Conservation (phyloP, 2,329 filamentous ascomycete genomes). For the Thielaviopsis ethacetica region DNA sequence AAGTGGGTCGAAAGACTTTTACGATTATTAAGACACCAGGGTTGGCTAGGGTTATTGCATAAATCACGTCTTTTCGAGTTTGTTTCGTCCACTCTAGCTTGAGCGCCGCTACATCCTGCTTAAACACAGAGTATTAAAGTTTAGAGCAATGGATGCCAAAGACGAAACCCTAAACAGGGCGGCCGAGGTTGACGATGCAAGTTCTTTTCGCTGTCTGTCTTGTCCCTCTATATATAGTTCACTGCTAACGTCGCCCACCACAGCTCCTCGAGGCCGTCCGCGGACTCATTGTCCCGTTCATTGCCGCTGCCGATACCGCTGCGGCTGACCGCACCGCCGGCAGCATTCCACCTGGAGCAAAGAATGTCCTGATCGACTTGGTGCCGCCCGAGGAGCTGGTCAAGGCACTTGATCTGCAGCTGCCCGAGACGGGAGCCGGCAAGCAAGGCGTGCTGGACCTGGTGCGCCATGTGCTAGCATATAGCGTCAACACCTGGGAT, state of each 20-base stretch:
- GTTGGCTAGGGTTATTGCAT: background rate
- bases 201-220: constrained; percentile 12
- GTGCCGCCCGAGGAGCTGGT: constrained; percentile 41
- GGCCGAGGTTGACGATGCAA: constrained; percentile 30
- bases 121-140: background rate
- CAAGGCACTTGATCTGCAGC: constrained; percentile 37
- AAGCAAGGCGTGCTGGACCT: constrained; percentile 55
- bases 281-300: constrained; percentile 52
- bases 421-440: constrained; percentile 36
- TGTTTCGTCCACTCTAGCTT: background rate
- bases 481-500: constrained; percentile 97
- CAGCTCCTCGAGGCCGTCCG: constrained; percentile 55
- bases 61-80: background rate
- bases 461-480: constrained; percentile 55
- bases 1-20: background rate
- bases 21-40: background rate
- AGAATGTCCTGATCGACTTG: constrained; percentile 47
- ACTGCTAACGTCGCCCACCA: background rate
- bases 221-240: background rate
- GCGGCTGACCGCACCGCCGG: constrained; percentile 25
- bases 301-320: constrained; percentile 47
- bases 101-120: background rate
- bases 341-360: constrained; percentile 28
- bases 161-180: constrained; percentile 19
- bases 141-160: background rate